These are phyloP conservation scores for Globisporangium apiculatum DNA, from an alignment of 352 stramenopile genomes.

Conservation along the genomic window DNA sequence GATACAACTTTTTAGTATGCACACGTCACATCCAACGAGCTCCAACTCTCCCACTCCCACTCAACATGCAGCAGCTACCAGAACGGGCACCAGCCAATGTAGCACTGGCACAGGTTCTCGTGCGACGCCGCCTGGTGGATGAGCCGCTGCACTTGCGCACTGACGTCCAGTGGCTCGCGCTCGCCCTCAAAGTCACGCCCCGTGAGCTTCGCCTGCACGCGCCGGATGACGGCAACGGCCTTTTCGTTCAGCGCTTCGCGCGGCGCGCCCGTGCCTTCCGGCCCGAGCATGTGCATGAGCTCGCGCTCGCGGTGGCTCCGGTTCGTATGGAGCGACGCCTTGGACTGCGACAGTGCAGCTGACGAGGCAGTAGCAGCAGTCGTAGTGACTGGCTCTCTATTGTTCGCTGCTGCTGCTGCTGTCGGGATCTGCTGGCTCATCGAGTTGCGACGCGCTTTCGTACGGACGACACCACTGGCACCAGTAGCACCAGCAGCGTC, in stretches of 20 bases:
- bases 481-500: too few species aligned
- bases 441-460: slow-evolving; percentile 23
- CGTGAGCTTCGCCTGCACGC: slow-evolving; percentile 99
- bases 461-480: slow-evolving; percentile 13
- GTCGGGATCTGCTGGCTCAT: slow-evolving; percentile 16
- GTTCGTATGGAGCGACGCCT: slow-evolving; percentile 52
- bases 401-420: neutral
- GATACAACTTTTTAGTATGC: too few species aligned
- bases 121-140: slow-evolving; percentile 97
- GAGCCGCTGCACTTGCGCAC: slow-evolving; percentile 91
- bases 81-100: slow-evolving; percentile 97
- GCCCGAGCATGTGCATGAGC: slow-evolving; percentile 66
- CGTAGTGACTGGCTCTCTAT: slow-evolving; percentile 4
- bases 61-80: slow-evolving; percentile 31
- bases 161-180: slow-evolving; percentile 65
- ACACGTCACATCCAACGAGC: too few species aligned
- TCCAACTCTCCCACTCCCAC: too few species aligned
- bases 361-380: slow-evolving; percentile 25
- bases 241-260: slow-evolving; percentile 93
- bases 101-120: slow-evolving; percentile 98
- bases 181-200: slow-evolving; percentile 95
- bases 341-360: slow-evolving; percentile 42
- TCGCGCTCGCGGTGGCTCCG: slow-evolving; percentile 80
- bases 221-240: slow-evolving; percentile 94
- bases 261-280: slow-evolving; percentile 69